Percentiles rank a stretch among this genome's conserved stretches.
These are phyloP conservation scores for Oxytropis ochrocephala DNA, from an alignment of 306 rosid genomes.

Conservation along the genomic window DNA sequence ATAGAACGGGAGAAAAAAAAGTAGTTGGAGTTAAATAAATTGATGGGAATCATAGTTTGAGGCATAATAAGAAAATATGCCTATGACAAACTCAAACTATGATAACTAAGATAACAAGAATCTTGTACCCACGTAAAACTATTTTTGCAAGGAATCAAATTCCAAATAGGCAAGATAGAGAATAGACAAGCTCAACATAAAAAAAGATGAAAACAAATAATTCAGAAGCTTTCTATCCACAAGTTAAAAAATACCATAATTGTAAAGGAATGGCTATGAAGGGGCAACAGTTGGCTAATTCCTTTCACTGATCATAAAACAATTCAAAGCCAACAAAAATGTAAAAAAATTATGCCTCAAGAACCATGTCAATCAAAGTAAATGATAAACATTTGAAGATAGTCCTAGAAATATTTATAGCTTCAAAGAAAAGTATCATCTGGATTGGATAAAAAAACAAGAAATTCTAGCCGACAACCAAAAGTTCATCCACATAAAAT, in stretches of 20 bases:
- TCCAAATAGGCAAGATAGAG: background rate
- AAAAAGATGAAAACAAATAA: conserved; percentile 1
- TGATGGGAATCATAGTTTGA: background rate
- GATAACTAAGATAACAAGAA: background rate
- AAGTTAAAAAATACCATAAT: background rate
- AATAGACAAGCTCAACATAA: background rate
- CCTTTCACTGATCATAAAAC: background rate
- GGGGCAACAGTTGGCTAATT: background rate
- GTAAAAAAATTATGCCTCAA: background rate
- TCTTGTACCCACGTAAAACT: background rate
- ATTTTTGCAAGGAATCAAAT: background rate
- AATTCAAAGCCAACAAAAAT: background rate
- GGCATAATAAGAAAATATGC: background rate
- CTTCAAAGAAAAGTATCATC: background rate
- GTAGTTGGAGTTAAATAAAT: background rate
- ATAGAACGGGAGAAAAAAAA: background rate
- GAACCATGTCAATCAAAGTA: background rate
- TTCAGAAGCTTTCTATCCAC: background rate
- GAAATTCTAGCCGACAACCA: background rate
- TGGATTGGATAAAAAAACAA: background rate
- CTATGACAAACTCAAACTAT: background rate
- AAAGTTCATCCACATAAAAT: background rate
- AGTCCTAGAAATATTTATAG: background rate
- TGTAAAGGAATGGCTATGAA: background rate
- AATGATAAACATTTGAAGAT: background rate